A percentile compares a stretch with the other conserved stretches of the same genome.
Evolutionary conservation across 2,329 filamentous ascomycete genomes (phyloP).

Genomic region (Phialophora chinensis): DNA sequence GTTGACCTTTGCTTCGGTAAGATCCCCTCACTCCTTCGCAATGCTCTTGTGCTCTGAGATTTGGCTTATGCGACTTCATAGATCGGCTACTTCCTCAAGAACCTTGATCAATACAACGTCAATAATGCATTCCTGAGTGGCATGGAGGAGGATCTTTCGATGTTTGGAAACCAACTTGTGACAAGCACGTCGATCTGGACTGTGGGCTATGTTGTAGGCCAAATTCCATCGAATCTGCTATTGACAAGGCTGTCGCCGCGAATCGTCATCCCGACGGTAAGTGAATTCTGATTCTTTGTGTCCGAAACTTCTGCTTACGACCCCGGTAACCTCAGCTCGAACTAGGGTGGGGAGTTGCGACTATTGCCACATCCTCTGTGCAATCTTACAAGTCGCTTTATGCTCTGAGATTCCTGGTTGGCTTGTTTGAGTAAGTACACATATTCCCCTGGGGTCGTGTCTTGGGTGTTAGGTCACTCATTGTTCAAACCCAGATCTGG

Average conservation of each 20-base stretch:
- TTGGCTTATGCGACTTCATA: slow-evolving; percentile 9
- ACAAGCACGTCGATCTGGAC: slow-evolving; percentile 56
- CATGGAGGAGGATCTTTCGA: slow-evolving; percentile 58
- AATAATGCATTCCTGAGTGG: slow-evolving; percentile 49
- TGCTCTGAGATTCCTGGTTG: slow-evolving; percentile 28
- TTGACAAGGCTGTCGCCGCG: slow-evolving; percentile 42
- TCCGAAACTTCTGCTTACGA: slow-evolving; percentile 50
- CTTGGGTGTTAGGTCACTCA: slow-evolving; percentile 6
- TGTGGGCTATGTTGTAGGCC: slow-evolving; percentile 59
- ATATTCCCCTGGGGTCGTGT: not conserved
- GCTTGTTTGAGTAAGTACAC: slow-evolving; percentile 24
- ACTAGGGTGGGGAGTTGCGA: slow-evolving; percentile 62
- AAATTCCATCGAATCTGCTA: slow-evolving; percentile 60
- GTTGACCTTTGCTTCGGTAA: slow-evolving; percentile 43
- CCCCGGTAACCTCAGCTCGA: slow-evolving; percentile 60
- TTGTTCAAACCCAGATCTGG: slow-evolving; percentile 15
- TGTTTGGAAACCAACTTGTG: slow-evolving; percentile 59
- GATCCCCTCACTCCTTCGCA: slow-evolving; percentile 34
- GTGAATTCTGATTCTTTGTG: not conserved
- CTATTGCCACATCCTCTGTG: slow-evolving; percentile 59
- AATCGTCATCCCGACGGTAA: slow-evolving; percentile 26
- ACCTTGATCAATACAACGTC: slow-evolving; percentile 33
- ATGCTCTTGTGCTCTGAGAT: not conserved
- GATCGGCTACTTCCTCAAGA: slow-evolving; percentile 24
- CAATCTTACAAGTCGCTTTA: slow-evolving; percentile 42